These are phyloP conservation scores for Sonneratia caseolaris DNA, from an alignment of 345 rosid genomes.

Conservation along the genomic window DNA sequence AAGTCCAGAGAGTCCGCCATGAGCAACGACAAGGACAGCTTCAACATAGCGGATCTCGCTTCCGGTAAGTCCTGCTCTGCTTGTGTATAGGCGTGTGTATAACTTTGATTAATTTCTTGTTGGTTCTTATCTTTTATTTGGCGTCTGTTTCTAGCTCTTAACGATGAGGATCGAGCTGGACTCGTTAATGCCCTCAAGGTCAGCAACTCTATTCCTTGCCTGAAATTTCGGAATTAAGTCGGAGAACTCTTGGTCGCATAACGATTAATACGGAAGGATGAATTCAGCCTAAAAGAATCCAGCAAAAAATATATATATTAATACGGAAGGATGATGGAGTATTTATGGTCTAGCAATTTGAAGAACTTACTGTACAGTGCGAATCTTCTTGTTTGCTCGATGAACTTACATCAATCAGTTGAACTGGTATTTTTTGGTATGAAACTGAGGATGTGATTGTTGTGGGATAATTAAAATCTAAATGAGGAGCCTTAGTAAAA, in stretches of 20 bases:
- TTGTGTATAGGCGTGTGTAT: neutral
- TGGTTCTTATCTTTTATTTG: neutral
- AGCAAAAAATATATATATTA: no score
- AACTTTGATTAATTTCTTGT: neutral
- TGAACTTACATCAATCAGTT: no score
- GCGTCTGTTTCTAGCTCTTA: conserved; percentile 38
- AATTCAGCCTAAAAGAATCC: no score
- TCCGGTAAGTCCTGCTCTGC: conserved; percentile 30
- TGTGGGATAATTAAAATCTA: neutral
- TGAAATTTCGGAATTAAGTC: neutral
- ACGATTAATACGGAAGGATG: neutral
- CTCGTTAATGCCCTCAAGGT: conserved; percentile 81
- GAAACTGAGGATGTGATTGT: neutral
- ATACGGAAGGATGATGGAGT: neutral
- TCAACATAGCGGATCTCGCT: conserved; percentile 63
- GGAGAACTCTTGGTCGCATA: neutral
- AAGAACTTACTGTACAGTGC: neutral
- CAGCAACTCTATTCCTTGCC: conserved; percentile 4
- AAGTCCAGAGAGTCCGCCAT: conserved; percentile 17
- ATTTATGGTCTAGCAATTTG: neutral
- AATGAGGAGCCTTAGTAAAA: neutral
- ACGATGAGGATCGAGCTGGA: conserved; percentile 58
- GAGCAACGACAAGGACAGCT: conserved; percentile 56
- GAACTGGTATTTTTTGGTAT: neutral
- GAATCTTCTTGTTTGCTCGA: no score